Evolutionary conservation across 306 rosid species (phyloP), one percentile per base, ranked within the genome.

Genomic region (Quercus agrifolia): DNA sequence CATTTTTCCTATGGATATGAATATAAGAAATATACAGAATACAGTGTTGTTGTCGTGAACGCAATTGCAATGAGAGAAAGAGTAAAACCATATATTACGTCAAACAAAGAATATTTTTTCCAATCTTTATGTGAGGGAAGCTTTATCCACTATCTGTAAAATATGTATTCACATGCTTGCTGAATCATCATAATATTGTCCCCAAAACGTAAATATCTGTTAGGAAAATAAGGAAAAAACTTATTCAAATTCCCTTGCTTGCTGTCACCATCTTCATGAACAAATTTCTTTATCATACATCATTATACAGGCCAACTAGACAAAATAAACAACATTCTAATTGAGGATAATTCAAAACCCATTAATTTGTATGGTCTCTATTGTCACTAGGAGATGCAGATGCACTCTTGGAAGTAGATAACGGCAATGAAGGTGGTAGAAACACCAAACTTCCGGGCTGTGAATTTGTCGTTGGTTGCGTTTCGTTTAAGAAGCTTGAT

Each of bases 351-450:
- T 12, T 10, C 57, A 25, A 3, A 64, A 73, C 77, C 41, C 55
- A 64, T 52, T 76, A 86, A 64, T 56, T 71, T 49, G 80, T 76
- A 59, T 74, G 81, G 25, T 87, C 91, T 81, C 79, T 85, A 70
- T 84, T 83, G 54, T 83, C 82, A 1, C 79, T 76, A 21, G 98
- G 90, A 80, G 95, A 88, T 1, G 92, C 71, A 59, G 97, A 90
- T 0, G 93, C 87, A 79, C 86, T 90, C 76, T 90, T 91, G 61
- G 95, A 71, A 27, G 80, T 59, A 14, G 97, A 82, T 78, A 88
- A 84, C 15, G 94, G 86, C 86, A 89, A 75, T 38, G 99, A 76
- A 15, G 94, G 85, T 2, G 91, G 85, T 3, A 75, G 54, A 70
- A 86, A 88, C 87, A 80, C 76, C 83, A 82, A 75, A 76, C 79